Conservation (phyloP, 495 filamentous ascomycete species). For the Wilcoxina mikolae region DNA sequence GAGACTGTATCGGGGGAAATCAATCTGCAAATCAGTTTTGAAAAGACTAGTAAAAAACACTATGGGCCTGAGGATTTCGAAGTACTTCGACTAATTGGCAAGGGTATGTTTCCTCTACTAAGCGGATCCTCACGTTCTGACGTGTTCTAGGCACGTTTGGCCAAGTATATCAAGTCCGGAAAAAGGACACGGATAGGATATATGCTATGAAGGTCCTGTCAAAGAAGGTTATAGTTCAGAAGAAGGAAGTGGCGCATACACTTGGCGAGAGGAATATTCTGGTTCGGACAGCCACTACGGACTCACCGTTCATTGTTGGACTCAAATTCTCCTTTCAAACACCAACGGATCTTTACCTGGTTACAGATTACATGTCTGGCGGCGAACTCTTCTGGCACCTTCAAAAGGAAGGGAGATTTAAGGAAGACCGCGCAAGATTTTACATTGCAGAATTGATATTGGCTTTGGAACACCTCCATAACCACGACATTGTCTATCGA, state of each 20-base stretch:
- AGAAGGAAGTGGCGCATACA: slow-evolving; percentile 96
- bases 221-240: slow-evolving; percentile 99
- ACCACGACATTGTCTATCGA: slow-evolving; percentile 94
- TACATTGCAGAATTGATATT: slow-evolving; percentile 97
- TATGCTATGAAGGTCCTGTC: slow-evolving; percentile 99
- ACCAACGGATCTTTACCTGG: slow-evolving; percentile 85
- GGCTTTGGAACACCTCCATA: slow-evolving; percentile 85
- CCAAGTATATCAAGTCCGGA: slow-evolving; percentile 98
- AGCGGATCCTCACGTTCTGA: slow-evolving; percentile 6
- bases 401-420: slow-evolving; percentile 91
- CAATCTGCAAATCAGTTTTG: slow-evolving; percentile 68
- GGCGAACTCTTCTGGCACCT: slow-evolving; percentile 98
- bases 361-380: slow-evolving; percentile 99
- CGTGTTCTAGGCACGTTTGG: slow-evolving; percentile 57
- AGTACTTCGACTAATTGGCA: slow-evolving; percentile 89
- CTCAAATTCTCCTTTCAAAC: slow-evolving; percentile 99
- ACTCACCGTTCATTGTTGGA: slow-evolving; percentile 95
- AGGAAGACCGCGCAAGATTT: slow-evolving; percentile 90
- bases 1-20: slow-evolving; percentile 77
- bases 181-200: slow-evolving; percentile 88
- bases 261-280: slow-evolving; percentile 94
- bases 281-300: slow-evolving; percentile 84
- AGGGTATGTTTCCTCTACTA: slow-evolving; percentile 37
- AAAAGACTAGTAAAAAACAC: slow-evolving; percentile 79
- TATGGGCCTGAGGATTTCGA: slow-evolving; percentile 96